phyloP scores from a whole-genome alignment of 495 filamentous ascomycete genomes.

The Trichoderma asperelloides region DNA sequence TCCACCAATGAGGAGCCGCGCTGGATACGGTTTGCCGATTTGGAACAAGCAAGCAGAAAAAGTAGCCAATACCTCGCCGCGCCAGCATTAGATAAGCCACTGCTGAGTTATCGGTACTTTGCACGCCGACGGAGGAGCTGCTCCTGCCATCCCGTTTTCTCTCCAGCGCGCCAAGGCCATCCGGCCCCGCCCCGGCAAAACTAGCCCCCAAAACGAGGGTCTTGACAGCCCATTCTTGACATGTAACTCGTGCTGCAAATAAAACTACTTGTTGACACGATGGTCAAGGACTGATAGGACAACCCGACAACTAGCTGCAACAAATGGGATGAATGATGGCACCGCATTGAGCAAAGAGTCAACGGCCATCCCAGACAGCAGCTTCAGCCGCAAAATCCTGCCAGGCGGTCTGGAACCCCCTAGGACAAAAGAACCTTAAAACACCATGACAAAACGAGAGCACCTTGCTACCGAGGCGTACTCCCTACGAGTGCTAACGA shows the following conservation, averaged over 20 bases:
- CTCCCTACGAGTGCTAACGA: neutral
- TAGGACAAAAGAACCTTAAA: slow-evolving; percentile 5
- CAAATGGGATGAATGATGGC: neutral
- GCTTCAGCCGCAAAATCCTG: slow-evolving; percentile 6
- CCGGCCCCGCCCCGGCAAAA: neutral
- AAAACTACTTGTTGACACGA: neutral
- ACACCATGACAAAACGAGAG: neutral
- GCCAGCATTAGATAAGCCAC: neutral
- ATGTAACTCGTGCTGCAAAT: neutral
- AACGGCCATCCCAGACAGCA: neutral
- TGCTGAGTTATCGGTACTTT: neutral
- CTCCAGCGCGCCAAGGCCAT: neutral
- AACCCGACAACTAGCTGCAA: neutral
- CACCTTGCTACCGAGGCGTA: neutral
- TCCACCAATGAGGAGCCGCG: neutral
- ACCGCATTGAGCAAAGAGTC: slow-evolving; percentile 1
- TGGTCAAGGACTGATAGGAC: neutral
- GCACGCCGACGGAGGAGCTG: neutral
- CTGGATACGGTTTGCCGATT: neutral
- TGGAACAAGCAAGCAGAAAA: neutral
- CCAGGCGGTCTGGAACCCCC: slow-evolving; percentile 2
- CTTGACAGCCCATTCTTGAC: neutral
- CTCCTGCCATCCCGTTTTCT: neutral
- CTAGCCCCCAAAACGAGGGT: slow-evolving; percentile 3
- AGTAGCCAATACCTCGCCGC: neutral